These are phyloP conservation scores for Forsythia viridissima DNA, from an alignment of 257 asterid species.

Conservation along the genomic window DNA sequence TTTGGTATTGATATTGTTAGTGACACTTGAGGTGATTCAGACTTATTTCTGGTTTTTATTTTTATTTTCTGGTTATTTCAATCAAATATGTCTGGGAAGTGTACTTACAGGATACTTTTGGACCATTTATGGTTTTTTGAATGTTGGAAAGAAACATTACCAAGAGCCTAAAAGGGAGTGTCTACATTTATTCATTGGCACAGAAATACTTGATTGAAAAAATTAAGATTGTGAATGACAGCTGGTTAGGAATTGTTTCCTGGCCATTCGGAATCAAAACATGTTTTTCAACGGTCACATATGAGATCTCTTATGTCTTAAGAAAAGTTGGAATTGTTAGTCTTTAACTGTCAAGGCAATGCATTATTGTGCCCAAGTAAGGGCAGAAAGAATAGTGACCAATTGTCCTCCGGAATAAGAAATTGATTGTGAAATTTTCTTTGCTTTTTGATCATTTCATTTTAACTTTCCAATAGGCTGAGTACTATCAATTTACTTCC, in stretches of 20 bases:
- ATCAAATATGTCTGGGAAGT: not conserved
- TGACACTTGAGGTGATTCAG: not conserved
- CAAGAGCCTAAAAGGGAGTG: not conserved
- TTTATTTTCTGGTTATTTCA: constrained; percentile 16
- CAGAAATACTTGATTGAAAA: constrained; percentile 5
- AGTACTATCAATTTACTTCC: constrained; percentile 34
- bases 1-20: constrained; percentile 1
- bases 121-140: not conserved
- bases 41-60: constrained; percentile 1
- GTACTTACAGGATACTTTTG: not conserved
- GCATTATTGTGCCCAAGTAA: not conserved
- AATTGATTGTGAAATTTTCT: constrained; percentile 17
- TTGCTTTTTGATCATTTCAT: constrained; percentile 7
- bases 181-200: constrained; percentile 17
- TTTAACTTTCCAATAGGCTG: constrained; percentile 29
- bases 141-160: constrained; percentile 4
- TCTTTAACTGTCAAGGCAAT: constrained; percentile 6
- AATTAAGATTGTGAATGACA: not conserved
- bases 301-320: not conserved
- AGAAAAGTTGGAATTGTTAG: not conserved
- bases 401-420: constrained; percentile 8
- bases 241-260: not conserved
- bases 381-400: constrained; percentile 6
- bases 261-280: not conserved
- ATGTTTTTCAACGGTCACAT: not conserved